Conservation (phyloP, 2,329 filamentous ascomycete species). For the Aureobasidium sp. region DNA sequence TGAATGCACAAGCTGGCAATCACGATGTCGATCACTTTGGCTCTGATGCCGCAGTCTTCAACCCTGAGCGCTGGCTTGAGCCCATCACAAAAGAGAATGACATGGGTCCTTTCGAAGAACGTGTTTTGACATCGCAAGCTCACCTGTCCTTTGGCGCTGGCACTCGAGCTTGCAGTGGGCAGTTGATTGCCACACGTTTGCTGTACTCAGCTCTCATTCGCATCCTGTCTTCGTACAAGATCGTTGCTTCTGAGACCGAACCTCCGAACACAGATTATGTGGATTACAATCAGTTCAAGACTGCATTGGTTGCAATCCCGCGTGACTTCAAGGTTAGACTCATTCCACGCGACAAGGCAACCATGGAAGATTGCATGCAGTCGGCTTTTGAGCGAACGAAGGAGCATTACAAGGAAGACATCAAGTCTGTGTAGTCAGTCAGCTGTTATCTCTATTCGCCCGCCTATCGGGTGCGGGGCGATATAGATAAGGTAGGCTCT, state of each 20-base stretch:
- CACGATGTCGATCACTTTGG: conserved; percentile 48
- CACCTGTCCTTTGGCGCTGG: conserved; percentile 49
- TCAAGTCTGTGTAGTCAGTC: not conserved
- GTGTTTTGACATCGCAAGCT: conserved; percentile 23
- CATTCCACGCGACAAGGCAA: conserved; percentile 42
- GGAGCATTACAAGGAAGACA: conserved; percentile 22
- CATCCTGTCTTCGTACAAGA: conserved; percentile 43
- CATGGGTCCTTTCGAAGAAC: conserved; percentile 6
- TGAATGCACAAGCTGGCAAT: conserved; percentile 50
- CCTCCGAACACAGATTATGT: conserved; percentile 57
- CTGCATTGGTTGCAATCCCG: conserved; percentile 53
- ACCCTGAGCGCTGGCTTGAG: conserved; percentile 45
- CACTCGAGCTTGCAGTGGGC: conserved; percentile 45
- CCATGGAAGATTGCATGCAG: conserved; percentile 36
- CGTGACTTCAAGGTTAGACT: conserved; percentile 51
- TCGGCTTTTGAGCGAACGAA: conserved; percentile 40
- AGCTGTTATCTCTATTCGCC: not conserved
- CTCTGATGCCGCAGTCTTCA: conserved; percentile 37
- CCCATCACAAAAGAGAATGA: conserved; percentile 21
- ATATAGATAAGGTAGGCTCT: not conserved
- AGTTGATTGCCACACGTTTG: conserved; percentile 45
- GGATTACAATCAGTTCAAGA: conserved; percentile 55
- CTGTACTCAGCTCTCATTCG: conserved; percentile 45
- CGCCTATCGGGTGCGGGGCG: not conserved
- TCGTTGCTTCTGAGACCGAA: conserved; percentile 41